Base-by-base conservation (phyloP, 2,329 filamentous ascomycete genomes). In the Sclerotiophoma versabilis region DNA sequence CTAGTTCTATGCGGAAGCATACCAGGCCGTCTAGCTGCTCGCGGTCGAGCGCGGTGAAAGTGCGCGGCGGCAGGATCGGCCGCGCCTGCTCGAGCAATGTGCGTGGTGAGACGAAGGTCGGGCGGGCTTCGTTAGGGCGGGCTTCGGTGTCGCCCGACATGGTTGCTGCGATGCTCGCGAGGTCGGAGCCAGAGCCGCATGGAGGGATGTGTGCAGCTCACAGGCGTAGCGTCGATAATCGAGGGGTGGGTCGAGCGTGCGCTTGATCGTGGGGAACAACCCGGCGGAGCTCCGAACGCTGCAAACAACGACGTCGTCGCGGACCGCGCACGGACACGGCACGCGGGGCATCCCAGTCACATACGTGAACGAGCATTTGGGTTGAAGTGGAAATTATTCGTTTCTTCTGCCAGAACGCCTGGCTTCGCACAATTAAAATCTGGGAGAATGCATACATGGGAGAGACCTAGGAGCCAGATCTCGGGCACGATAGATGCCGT, bases 11-110 rank as follows among this genome's bases (percentile, higher is more conserved):
- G 22, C 23, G 22, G 12, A 15, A 20, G 17, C 88, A 80, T 80
- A 92, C 89, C 82, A 93, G 80, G 66, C 89, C 90, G 73, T 91
- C 87, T 69, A 88, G 82, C 79, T 93, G 89, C 72, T 93, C 90
- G 78, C 83, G 86, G 75, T 93, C 90, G 54, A 90, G 80, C 57
- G 84, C 82, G 67, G 81, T 87, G 75, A 83, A 76, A 59, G 81
- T 60, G 51, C 65, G 66, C 29, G 58, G 59, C 49, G 70, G 54
- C 32, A 60, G 54, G 17, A 59, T 47, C 11, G 70, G 68, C 22
- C 67, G 58, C 29, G 65, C 57, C 44, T 63, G 67, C 55, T 71
- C 68, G 44, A 79, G 71, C 59, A 53, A 63, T 62, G 55, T 61
- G 61, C 54, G 51, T 11, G 62, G 63, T 23, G 62, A 62, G 46